Conservation (phyloP, 108 stramenopile genomes). For the Bacterosira constricta region DNA sequence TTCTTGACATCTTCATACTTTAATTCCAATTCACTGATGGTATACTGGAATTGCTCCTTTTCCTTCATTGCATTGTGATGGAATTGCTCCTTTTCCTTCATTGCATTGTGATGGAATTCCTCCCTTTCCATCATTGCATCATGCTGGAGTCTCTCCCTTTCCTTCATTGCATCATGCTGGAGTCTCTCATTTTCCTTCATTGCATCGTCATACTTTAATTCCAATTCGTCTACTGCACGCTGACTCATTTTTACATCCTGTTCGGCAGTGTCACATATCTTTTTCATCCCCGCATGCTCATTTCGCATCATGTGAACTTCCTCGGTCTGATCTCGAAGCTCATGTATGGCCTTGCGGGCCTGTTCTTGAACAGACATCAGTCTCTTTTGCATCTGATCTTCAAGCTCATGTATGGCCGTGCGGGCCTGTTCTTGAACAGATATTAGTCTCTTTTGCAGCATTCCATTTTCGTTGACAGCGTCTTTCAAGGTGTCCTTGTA, state of each 20-base stretch:
- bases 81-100: too few species aligned
- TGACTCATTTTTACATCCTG: not conserved
- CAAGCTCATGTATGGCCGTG: not conserved
- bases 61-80: too few species aligned
- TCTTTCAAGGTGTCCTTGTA: not conserved
- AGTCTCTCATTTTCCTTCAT: not conserved
- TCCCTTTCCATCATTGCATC: not conserved
- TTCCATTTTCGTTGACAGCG: not conserved
- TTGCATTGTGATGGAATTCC: too few species aligned
- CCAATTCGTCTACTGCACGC: not conserved
- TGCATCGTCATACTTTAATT: not conserved
- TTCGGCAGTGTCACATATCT: not conserved
- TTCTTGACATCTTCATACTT: not conserved
- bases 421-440: not conserved
- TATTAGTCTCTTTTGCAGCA: not conserved
- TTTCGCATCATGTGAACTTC: too few species aligned
- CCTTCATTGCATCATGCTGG: not conserved
- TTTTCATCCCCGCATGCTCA: too few species aligned
- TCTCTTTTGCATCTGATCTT: not conserved
- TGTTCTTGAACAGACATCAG: not conserved
- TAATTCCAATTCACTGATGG: too few species aligned
- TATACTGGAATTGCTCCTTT: too few species aligned
- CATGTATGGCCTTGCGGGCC: not conserved
- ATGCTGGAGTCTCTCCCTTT: not conserved
- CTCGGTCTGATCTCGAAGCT: not conserved